Evolutionary conservation across 148 eudicot species (phyloP).

Genomic region (Chenopodium quinoa): DNA sequence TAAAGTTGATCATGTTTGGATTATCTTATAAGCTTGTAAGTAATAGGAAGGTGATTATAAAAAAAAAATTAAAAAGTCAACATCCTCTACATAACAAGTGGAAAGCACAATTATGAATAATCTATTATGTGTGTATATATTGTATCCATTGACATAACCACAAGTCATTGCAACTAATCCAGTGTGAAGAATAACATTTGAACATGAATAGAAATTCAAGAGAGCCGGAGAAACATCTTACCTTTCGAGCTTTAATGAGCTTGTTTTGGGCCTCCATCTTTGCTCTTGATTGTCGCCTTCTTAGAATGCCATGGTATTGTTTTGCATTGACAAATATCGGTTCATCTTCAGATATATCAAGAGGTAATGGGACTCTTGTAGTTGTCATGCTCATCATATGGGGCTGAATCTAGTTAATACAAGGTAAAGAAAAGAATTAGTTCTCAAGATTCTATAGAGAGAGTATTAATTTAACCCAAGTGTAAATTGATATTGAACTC

Average conservation of each 20-base stretch:
- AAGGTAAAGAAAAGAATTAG: neutral
- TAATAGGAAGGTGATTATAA: neutral
- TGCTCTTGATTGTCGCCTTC: conserved; percentile 88
- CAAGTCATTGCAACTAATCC: too few species aligned
- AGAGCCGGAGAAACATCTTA: neutral
- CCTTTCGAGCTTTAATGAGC: conserved; percentile 47
- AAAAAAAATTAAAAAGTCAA: too few species aligned
- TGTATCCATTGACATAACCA: too few species aligned
- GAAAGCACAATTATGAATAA: too few species aligned
- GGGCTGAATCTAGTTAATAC: conserved; percentile 48
- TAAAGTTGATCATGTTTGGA: neutral
- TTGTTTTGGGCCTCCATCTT: conserved; percentile 90
- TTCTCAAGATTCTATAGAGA: neutral
- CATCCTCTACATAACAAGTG: too few species aligned
- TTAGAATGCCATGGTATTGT: conserved; percentile 81
- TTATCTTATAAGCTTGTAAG: neutral
- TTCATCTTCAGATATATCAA: conserved; percentile 63
- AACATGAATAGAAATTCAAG: neutral
- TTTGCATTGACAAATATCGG: conserved; percentile 86
- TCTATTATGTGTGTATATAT: too few species aligned
- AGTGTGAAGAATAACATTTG: neutral
- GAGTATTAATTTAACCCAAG: neutral
- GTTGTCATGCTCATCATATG: conserved; percentile 49
- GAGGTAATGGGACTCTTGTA: conserved; percentile 68
- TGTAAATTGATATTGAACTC: neutral